Evolutionary conservation across 2,329 filamentous ascomycete genomes (phyloP), one percentile per base, ranked within the genome.

Genomic region (Geosmithia putterillii): DNA sequence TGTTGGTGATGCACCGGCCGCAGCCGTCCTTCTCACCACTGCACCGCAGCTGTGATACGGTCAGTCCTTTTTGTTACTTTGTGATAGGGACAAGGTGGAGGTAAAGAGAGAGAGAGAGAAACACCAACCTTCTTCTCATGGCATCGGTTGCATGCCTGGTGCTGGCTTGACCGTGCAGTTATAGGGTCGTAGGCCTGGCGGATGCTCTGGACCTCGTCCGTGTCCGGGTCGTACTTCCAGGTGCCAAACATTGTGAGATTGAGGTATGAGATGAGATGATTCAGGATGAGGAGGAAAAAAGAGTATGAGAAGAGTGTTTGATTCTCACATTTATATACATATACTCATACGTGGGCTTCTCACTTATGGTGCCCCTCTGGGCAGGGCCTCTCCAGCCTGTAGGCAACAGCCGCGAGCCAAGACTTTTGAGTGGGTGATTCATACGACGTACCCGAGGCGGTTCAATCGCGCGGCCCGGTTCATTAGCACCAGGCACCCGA

Each of bases 221-320:
- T 62, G 49, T 62, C 60, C 3, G 57, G 57, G 44, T 63, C 59
- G 50, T 61, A 61, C 48, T 61, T 63, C 58, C 59, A 63, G 10
- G 61, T 63, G 15, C 54, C 55, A 46, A 63, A 63, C 61, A 63
- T 61, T 40, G 41, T 40, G 36, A 38, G n/a, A n/a, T n/a, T n/a
- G n/a, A n/a, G n/a, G n/a, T n/a, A n/a, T n/a, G n/a, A n/a, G n/a
- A n/a, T n/a, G n/a, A n/a, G n/a, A n/a, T n/a, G n/a, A n/a, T n/a
- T n/a, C n/a, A 32, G 23, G 23, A 25, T 25, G 23, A 25, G 23
- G 7, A 25, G 35, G 36, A 38, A n/a, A n/a, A 18, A 18, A 9
- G 17, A 21, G 36, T 5, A 18, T 17, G 36, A 38, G 7, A 18
- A 18, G 36, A 18, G 28, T n/a, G n/a, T n/a, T n/a, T n/a, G n/a